Evolutionary conservation across 306 rosid species (phyloP), one percentile per base, ranked within the genome.

Genomic region (Arachis hypogaea): DNA sequence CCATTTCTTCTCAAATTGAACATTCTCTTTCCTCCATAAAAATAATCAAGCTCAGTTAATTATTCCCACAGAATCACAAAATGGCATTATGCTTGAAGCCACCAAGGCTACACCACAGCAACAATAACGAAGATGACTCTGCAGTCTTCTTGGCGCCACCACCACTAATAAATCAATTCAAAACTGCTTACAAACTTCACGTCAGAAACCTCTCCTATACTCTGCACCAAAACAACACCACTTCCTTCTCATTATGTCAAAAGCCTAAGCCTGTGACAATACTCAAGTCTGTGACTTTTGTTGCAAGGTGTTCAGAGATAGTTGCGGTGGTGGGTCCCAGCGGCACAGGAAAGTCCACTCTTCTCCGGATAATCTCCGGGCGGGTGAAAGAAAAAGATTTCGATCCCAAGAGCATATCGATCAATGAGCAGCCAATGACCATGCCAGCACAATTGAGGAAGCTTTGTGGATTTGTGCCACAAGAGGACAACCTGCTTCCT

Each of bases 331-430:
- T 89, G 74, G 98, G 98, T 33, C 96, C 97, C 7, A 91, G 98
- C 63, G 97, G 98, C 67, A 89, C 98, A 0, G 97, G 98, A 5
- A 93, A 93, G 72, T 91, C 98, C 16, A 89, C 96, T 7, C 91
- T 93, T 66, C 87, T 91, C 30, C 73, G 85, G 41, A 75, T 91
- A 58, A 71, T 91, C 3, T 80, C 97, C 0, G 94, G 98, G 4
- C 59, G 98, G 70, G 83, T 86, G 1, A 69, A 85, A 42, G 81
- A 77, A 2, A 75, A 50, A 54, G 78, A 88, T 3, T 89, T 91
- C 9, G 80, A 88, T 63, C 81, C 94, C 0, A 75, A 80, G 50
- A 77, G 77, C n/a, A 77, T 94, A 41, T 82, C 84, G 11, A 78
- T 89, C 85, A 91, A 89, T 58, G 86, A 77, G 81, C 87, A 79